phyloP scores from a whole-genome alignment of 371 early-diverging fungal genomes.

The Rhizopus stolonifer region DNA sequence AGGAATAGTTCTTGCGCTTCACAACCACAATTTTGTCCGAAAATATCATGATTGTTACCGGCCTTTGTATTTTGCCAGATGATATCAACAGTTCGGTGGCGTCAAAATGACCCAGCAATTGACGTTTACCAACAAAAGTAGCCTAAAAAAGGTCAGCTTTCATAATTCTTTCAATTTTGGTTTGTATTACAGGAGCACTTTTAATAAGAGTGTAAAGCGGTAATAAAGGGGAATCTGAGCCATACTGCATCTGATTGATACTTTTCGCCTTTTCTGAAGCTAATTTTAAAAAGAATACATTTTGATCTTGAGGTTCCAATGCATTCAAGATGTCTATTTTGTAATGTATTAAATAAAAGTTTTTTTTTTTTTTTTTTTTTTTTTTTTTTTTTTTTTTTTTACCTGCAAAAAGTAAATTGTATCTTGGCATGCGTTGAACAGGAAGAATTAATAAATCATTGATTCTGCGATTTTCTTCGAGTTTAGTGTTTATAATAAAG shows the following conservation, averaged over 20 bases:
- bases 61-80: slow-evolving; percentile 26
- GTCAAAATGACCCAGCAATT: slow-evolving; percentile 40
- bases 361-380: too few species aligned
- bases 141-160: slow-evolving; percentile 8
- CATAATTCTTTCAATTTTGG: neutral
- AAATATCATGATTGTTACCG: slow-evolving; percentile 45
- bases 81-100: slow-evolving; percentile 38
- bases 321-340: slow-evolving; percentile 9
- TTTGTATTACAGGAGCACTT: slow-evolving; percentile 42
- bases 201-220: slow-evolving; percentile 40
- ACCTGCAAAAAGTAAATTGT: slow-evolving; percentile 19
- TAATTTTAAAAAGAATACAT: slow-evolving; percentile 5
- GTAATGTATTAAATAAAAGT: too few species aligned
- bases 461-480: slow-evolving; percentile 14
- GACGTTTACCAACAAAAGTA: slow-evolving; percentile 35
- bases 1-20: slow-evolving; percentile 28
- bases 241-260: slow-evolving; percentile 29
- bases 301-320: slow-evolving; percentile 16
- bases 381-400: too few species aligned
- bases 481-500: slow-evolving; percentile 15
- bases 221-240: slow-evolving; percentile 23
- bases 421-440: slow-evolving; percentile 29
- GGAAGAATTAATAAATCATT: slow-evolving; percentile 23
- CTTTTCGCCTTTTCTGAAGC: slow-evolving; percentile 10
- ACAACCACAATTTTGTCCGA: slow-evolving; percentile 47